phyloP scores from a whole-genome alignment of 208 protist species.

The Herpetomonas samuelpessoai region DNA sequence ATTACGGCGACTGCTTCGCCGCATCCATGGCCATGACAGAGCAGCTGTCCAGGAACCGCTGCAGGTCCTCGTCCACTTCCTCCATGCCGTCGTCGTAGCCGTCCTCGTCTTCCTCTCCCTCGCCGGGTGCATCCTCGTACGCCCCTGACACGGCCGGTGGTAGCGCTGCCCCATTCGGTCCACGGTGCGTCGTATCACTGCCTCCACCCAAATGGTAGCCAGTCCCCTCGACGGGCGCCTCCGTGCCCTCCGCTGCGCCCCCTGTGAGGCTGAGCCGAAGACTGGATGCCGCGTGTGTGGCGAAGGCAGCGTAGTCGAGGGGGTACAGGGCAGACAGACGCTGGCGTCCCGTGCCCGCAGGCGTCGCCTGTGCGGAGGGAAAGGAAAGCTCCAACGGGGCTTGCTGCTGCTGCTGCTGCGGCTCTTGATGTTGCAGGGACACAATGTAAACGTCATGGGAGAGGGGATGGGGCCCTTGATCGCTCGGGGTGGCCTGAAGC shows the following conservation, averaged over 20 bases:
- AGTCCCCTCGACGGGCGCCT: neutral
- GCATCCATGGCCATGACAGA: slow-evolving; percentile 34
- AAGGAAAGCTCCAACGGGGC: neutral
- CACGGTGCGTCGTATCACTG: neutral
- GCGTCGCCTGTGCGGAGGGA: neutral
- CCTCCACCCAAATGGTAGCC: neutral
- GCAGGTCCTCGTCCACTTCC: slow-evolving; percentile 40
- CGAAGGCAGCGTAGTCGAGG: slow-evolving; percentile 63
- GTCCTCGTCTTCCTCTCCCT: slow-evolving; percentile 20
- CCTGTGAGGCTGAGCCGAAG: slow-evolving; percentile 14
- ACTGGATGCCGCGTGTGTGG: slow-evolving; percentile 1
- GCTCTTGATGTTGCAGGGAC: neutral
- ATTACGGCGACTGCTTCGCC: no score
- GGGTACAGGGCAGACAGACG: slow-evolving; percentile 30
- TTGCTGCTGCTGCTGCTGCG: neutral
- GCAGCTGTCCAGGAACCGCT: slow-evolving; percentile 61
- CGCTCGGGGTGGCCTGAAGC: no score
- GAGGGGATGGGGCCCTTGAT: neutral
- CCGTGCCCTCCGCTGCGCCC: slow-evolving; percentile 8
- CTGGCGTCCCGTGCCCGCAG: neutral
- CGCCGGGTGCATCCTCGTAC: slow-evolving; percentile 4
- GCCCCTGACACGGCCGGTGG: no score
- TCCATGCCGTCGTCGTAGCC: slow-evolving; percentile 11
- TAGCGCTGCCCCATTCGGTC: no score
- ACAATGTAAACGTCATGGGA: neutral